A percentile compares a stretch with the other conserved stretches of the same genome.
Conservation (phyloP, 78 protist genomes). For the Planoprotostelium fungivorum region DNA sequence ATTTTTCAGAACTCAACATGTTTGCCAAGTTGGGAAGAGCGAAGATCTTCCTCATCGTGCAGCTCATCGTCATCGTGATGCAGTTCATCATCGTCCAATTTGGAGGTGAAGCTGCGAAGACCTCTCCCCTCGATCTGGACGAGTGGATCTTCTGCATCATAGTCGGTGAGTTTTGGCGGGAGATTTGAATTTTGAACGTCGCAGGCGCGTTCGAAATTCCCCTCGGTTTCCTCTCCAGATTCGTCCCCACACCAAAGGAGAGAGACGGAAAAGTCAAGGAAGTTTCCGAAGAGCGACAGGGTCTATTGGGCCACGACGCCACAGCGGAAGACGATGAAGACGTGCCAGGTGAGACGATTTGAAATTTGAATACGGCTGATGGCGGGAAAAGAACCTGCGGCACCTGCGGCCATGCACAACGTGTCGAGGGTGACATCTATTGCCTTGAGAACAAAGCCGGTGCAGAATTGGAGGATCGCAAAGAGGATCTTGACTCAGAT, state of each 20-base stretch:
- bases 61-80: conserved; percentile 35
- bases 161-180: conserved; percentile 12
- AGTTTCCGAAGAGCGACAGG: background rate
- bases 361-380: background rate
- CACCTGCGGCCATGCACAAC: background rate
- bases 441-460: background rate
- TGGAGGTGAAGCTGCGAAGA: conserved; percentile 58
- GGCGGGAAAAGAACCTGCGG: background rate
- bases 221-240: background rate
- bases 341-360: background rate
- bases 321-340: background rate
- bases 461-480: background rate
- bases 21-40: conserved; percentile 7
- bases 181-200: background rate
- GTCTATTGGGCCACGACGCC: no score
- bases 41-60: conserved; percentile 52
- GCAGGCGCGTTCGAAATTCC: background rate
- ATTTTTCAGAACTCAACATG: conserved; percentile 3
- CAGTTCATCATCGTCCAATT: conserved; percentile 79
- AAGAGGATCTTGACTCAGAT: background rate
- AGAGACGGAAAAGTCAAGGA: background rate
- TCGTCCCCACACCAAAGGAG: background rate
- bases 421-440: background rate
- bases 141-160: conserved; percentile 52
- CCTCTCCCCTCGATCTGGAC: conserved; percentile 13